phyloP scores from a whole-genome alignment of 768 basidiomycete genomes.

The Mycena vitilis region DNA sequence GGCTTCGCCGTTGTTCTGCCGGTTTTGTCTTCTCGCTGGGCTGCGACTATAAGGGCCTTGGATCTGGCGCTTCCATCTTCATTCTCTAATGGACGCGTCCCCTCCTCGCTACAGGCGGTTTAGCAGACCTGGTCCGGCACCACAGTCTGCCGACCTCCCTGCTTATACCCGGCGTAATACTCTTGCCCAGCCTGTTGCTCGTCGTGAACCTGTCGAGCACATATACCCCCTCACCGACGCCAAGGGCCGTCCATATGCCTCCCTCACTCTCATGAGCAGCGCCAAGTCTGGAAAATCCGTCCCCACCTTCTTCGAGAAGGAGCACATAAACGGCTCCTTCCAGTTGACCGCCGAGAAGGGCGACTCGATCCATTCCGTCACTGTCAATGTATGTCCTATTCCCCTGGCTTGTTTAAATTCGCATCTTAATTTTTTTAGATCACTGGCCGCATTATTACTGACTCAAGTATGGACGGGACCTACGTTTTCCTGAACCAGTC shows the following conservation, averaged over 20 bases:
- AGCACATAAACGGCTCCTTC: slow-evolving; percentile 60
- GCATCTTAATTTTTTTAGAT: slow-evolving; percentile 45
- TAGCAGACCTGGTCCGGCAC: slow-evolving; percentile 62
- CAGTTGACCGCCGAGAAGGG: slow-evolving; percentile 62
- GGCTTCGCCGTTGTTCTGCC: slow-evolving; percentile 19
- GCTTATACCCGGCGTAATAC: slow-evolving; percentile 62
- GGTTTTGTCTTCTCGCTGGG: slow-evolving; percentile 9
- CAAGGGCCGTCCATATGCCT: slow-evolving; percentile 57
- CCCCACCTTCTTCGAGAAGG: slow-evolving; percentile 67
- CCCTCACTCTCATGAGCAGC: slow-evolving; percentile 61
- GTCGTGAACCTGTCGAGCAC: slow-evolving; percentile 62
- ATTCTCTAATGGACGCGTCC: slow-evolving; percentile 56
- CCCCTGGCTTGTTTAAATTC: neutral
- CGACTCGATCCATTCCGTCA: slow-evolving; percentile 63
- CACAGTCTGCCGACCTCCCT: slow-evolving; percentile 60
- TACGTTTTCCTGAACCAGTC: slow-evolving; percentile 58
- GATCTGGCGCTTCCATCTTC: slow-evolving; percentile 6
- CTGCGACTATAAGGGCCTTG: slow-evolving; percentile 27
- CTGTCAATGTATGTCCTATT: slow-evolving; percentile 51
- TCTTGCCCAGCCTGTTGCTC: slow-evolving; percentile 51
- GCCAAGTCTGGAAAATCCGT: slow-evolving; percentile 63
- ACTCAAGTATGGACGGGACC: slow-evolving; percentile 54
- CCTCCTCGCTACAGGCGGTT: slow-evolving; percentile 64
- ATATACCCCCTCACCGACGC: slow-evolving; percentile 55
- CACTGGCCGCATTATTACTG: slow-evolving; percentile 65